Evolutionary conservation across 2,329 filamentous ascomycete species (phyloP).

Genomic region (Penicillium crustosum): DNA sequence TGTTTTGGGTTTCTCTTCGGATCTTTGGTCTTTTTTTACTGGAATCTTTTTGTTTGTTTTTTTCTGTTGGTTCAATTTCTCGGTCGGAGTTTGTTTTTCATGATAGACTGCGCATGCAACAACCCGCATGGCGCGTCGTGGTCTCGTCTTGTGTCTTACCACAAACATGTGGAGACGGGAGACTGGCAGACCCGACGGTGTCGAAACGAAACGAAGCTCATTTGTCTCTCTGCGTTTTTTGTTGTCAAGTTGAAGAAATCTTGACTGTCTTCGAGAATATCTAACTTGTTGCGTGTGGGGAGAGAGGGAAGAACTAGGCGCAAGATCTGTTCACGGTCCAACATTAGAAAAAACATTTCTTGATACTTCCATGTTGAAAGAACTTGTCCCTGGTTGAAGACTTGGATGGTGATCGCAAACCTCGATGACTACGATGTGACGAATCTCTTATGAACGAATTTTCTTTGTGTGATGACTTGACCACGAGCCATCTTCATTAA

Average conservation of each 20-base stretch:
- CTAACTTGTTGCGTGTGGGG: background rate
- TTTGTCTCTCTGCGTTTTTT: slow-evolving; percentile 8
- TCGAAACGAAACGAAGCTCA: slow-evolving; percentile 15
- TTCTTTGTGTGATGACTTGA: slow-evolving; percentile 23
- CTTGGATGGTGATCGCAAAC: slow-evolving; percentile 2
- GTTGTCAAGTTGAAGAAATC: background rate
- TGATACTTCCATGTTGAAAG: slow-evolving; percentile 14
- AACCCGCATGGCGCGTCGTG: slow-evolving; percentile 10
- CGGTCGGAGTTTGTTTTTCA: slow-evolving; percentile 14
- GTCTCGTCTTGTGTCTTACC: slow-evolving; percentile 10
- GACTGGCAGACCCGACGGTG: background rate
- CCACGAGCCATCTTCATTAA: slow-evolving; percentile 12
- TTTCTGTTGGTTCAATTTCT: slow-evolving; percentile 1
- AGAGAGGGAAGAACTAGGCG: background rate
- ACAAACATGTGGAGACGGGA: background rate
- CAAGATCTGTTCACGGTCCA: background rate
- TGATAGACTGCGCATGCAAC: slow-evolving; percentile 23
- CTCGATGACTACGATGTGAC: slow-evolving; percentile 40
- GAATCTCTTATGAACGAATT: slow-evolving; percentile 36
- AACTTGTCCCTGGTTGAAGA: background rate
- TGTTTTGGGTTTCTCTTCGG: background rate
- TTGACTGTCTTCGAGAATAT: background rate
- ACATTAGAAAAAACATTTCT: slow-evolving; percentile 8
- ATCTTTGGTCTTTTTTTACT: slow-evolving; percentile 3
- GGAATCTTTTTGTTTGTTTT: background rate